Conservation (phyloP, 2,329 filamentous ascomycete species). For the Cytospora leucostoma region DNA sequence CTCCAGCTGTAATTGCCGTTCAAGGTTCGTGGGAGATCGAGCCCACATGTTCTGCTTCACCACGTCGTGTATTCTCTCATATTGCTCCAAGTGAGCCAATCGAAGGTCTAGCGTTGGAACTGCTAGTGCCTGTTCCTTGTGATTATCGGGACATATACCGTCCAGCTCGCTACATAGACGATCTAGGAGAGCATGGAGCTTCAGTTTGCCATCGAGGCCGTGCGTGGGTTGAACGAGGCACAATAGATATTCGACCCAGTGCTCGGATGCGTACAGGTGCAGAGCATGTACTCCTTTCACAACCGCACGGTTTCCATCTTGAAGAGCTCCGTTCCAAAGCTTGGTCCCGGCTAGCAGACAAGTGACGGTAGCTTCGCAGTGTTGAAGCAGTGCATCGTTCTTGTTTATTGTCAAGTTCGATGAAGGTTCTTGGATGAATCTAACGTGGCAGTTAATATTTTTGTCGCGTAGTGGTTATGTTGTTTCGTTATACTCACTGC, state of each 20-base stretch:
- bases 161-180: constrained; percentile 3
- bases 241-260: constrained; percentile 37
- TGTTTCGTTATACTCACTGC: constrained; percentile 30
- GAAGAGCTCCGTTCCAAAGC: constrained; percentile 16
- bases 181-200: constrained; percentile 16
- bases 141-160: not conserved
- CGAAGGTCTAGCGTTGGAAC: not conserved
- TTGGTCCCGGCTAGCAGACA: constrained; percentile 34
- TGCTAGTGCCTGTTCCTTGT: not conserved
- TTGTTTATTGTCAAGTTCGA: constrained; percentile 24
- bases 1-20: not conserved
- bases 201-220: not conserved
- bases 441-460: not conserved
- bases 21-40: not conserved
- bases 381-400: constrained; percentile 25
- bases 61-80: not conserved
- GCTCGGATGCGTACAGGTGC: constrained; percentile 36
- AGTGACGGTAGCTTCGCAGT: constrained; percentile 30
- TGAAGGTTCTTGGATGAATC: constrained; percentile 25
- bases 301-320: constrained; percentile 25
- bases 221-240: not conserved
- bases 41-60: not conserved
- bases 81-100: not conserved
- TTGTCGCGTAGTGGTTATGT: not conserved
- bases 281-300: constrained; percentile 36